Evolutionary conservation across 441 rosid genomes (phyloP).

Genomic region (Pelargonium australe): DNA sequence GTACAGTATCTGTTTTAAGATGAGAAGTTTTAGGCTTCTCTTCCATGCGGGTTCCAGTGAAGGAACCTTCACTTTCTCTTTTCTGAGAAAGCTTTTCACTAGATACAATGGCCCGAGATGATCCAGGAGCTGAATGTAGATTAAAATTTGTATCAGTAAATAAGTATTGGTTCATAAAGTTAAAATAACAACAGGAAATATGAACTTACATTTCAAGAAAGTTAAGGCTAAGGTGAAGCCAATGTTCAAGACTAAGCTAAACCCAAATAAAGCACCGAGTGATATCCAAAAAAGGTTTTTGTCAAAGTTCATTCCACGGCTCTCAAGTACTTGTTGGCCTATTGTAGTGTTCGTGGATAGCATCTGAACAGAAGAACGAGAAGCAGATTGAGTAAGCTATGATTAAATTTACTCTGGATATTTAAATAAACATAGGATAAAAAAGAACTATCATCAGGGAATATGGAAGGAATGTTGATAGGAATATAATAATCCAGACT

Average conservation of each 20-base stretch:
- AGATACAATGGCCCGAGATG: constrained; percentile 43
- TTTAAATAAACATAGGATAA: no score
- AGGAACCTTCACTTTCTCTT: neutral
- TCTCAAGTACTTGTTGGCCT: constrained; percentile 39
- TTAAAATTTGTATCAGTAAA: neutral
- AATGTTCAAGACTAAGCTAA: constrained; percentile 40
- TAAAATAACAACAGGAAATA: neutral
- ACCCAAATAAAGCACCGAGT: constrained; percentile 46
- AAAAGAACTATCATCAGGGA: no score
- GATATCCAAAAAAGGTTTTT: constrained; percentile 53
- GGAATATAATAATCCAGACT: no score
- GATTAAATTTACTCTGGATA: no score
- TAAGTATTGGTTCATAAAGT: neutral
- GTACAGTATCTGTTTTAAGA: constrained; percentile 8
- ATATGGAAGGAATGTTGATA: no score
- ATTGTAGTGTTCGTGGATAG: constrained; percentile 29
- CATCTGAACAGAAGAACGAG: constrained; percentile 18
- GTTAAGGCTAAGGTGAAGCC: constrained; percentile 51
- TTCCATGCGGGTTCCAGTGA: constrained; percentile 17
- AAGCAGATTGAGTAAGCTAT: neutral
- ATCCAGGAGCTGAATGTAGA: constrained; percentile 46
- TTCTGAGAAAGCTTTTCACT: constrained; percentile 27
- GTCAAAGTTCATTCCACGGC: constrained; percentile 49
- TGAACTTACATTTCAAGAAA: constrained; percentile 41
- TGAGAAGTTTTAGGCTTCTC: constrained; percentile 9